phyloP scores from a whole-genome alignment of 441 rosid genomes.

The Daphne laureola region DNA sequence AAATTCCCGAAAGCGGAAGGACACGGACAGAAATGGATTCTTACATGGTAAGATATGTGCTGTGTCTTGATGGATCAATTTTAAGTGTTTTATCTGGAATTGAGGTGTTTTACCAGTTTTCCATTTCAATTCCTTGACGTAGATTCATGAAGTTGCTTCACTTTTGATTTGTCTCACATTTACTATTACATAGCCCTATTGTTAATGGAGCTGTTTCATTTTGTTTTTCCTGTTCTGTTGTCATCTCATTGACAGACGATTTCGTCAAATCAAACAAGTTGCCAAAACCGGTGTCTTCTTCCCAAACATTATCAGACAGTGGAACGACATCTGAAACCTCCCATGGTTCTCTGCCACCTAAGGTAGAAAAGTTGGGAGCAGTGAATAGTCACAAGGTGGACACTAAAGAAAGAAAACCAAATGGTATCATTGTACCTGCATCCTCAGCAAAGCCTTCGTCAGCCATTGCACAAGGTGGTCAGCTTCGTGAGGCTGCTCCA shows the following conservation, averaged over 20 bases:
- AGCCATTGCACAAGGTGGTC: constrained; percentile 20
- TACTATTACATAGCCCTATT: background rate
- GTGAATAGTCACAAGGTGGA: constrained; percentile 19
- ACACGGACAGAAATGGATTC: constrained; percentile 30
- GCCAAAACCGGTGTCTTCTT: constrained; percentile 19
- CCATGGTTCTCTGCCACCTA: constrained; percentile 17
- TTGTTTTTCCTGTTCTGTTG: constrained; percentile 6
- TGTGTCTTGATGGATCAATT: constrained; percentile 7
- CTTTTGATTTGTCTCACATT: background rate
- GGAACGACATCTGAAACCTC: constrained; percentile 27
- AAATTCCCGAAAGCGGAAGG: constrained; percentile 34
- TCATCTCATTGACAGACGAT: constrained; percentile 22
- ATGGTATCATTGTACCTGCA: constrained; percentile 24
- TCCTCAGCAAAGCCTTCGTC: constrained; percentile 15
- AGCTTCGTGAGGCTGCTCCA: constrained; percentile 16
- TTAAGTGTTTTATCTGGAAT: background rate
- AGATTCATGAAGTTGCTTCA: background rate
- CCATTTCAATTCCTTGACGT: background rate
- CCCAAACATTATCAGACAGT: constrained; percentile 20
- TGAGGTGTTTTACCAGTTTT: background rate
- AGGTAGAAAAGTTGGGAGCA: constrained; percentile 15
- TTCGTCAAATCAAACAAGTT: constrained; percentile 30
- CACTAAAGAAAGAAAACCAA: constrained; percentile 25
- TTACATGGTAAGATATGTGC: constrained; percentile 31
- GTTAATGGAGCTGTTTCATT: constrained; percentile 5